Evolutionary conservation across 1,284 basidiomycete genomes (phyloP), one percentile per base, ranked within the genome.

Genomic region (Laetiporus sulphureus): DNA sequence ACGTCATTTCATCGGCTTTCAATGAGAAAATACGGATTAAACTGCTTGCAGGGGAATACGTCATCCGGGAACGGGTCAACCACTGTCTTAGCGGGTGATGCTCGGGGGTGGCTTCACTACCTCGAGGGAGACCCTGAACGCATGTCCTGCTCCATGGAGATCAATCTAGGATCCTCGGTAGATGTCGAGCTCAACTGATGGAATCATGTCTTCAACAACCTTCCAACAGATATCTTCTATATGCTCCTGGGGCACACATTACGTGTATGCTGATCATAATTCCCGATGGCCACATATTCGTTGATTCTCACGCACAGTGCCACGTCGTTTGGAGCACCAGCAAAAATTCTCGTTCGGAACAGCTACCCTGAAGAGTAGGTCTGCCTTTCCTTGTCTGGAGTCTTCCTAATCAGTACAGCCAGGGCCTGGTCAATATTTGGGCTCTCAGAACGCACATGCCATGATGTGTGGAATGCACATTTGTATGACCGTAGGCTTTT

Each of bases 391-490:
- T 30, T 36, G 20, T 16, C 3, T 24, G 23, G 11, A 20, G 4
- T 32, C 23, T 23, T 23, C n/a, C 31, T 32, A 25, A 36, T 27
- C 27, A 20, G 27, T 11, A 13, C 21, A 23, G n/a, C n/a, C 38
- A 33, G 18, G 32, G 32, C n/a, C 22, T 52, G 34, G 42, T 66
- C 63, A 24, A 66, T 60, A 22, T 61, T 52, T 2, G 52, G 68
- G 11, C 51, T 71, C 12, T 63, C 56, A 42, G 42, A 65, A 24
- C 64, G 62, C 16, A 52, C 62, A 4, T 62, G 72, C n/a, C 65
- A 72, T 46, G 83, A 86, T 48, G 66, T 85, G 18, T 73, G 79
- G 62, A 61, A 70, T 2, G 67, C 78, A 32, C 66, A 76, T 56
- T 61, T 85, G 3, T 61, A 59, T 15, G 70, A 65, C 11, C 36